These are phyloP conservation scores for Akebia trifoliata DNA, from an alignment of 164 flowering plant genomes.

Conservation along the genomic window DNA sequence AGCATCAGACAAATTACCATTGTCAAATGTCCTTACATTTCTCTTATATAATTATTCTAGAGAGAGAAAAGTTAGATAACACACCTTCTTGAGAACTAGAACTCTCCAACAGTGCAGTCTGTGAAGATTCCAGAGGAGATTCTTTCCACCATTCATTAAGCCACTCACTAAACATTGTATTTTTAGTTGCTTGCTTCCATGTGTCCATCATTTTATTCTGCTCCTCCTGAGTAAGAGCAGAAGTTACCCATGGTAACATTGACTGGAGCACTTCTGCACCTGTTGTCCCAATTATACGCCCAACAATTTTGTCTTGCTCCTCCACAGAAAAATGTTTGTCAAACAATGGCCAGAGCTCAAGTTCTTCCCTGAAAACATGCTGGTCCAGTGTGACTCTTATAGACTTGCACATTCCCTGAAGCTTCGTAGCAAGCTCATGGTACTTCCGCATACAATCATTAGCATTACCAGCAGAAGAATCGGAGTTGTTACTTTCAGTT, in stretches of 20 bases:
- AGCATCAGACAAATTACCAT: slow-evolving; percentile 3
- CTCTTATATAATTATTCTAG: background rate
- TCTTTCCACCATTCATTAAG: slow-evolving; percentile 96
- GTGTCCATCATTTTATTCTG: slow-evolving; percentile 94
- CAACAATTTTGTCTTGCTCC: slow-evolving; percentile 94
- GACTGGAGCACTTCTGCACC: slow-evolving; percentile 97
- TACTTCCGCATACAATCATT: slow-evolving; percentile 38
- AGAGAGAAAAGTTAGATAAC: slow-evolving; percentile 1
- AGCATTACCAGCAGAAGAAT: slow-evolving; percentile 17
- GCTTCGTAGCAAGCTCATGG: slow-evolving; percentile 67
- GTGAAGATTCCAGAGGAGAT: slow-evolving; percentile 31
- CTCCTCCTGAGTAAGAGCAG: slow-evolving; percentile 86
- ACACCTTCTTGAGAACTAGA: slow-evolving; percentile 51
- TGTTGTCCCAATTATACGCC: slow-evolving; percentile 89
- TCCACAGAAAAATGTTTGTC: slow-evolving; percentile 81
- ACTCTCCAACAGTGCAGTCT: slow-evolving; percentile 31
- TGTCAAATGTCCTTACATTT: background rate
- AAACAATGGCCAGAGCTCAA: slow-evolving; percentile 96
- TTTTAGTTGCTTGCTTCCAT: slow-evolving; percentile 89
- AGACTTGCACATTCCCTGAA: slow-evolving; percentile 96
- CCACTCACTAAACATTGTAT: slow-evolving; percentile 98
- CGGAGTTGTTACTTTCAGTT: slow-evolving; percentile 10
- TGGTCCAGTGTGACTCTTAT: slow-evolving; percentile 81
- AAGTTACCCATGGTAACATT: slow-evolving; percentile 96
- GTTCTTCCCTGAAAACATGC: slow-evolving; percentile 84